Conservation (phyloP, 495 filamentous ascomycete genomes). For the Penicilliopsis zonata region DNA sequence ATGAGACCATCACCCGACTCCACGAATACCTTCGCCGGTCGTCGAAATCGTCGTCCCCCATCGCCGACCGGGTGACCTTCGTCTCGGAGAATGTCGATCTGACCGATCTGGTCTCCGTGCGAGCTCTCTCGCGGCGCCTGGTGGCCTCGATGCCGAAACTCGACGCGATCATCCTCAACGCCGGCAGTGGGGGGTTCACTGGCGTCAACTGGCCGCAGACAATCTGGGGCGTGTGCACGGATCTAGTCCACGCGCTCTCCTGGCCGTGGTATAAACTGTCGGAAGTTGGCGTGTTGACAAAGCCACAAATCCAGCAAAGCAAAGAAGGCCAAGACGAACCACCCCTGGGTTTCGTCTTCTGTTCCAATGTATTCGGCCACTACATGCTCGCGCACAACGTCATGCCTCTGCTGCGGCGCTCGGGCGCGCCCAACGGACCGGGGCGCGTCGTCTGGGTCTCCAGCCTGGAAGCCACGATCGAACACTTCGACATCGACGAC, state of each 20-base stretch:
- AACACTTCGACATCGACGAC: conserved; percentile 50
- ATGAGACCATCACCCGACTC: conserved; percentile 27
- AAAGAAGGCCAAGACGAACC: conserved; percentile 28
- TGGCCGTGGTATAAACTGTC: conserved; percentile 68
- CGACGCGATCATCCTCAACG: conserved; percentile 75
- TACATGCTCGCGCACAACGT: conserved; percentile 81
- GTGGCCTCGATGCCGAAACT: conserved; percentile 47
- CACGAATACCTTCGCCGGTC: conserved; percentile 23
- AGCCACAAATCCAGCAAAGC: conserved; percentile 14
- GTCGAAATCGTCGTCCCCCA: conserved; percentile 7
- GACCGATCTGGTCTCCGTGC: conserved; percentile 40
- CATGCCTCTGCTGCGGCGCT: conserved; percentile 51
- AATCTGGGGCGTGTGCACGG: conserved; percentile 47
- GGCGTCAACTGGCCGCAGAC: conserved; percentile 63
- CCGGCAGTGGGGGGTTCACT: conserved; percentile 76
- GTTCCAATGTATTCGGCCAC: conserved; percentile 88
- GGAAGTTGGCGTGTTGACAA: conserved; percentile 41
- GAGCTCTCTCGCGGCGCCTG: conserved; percentile 36
- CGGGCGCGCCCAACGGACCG: conserved; percentile 24
- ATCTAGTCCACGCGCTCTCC: conserved; percentile 56
- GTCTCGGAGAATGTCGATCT: conserved; percentile 44
- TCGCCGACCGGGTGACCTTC: conserved; percentile 27
- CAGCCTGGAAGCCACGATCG: conserved; percentile 55
- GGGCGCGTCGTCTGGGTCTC: conserved; percentile 77
- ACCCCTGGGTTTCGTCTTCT: conserved; percentile 68